These are phyloP conservation scores for Huntiella moniliformis DNA, from an alignment of 2,329 filamentous ascomycete species.

Conservation along the genomic window DNA sequence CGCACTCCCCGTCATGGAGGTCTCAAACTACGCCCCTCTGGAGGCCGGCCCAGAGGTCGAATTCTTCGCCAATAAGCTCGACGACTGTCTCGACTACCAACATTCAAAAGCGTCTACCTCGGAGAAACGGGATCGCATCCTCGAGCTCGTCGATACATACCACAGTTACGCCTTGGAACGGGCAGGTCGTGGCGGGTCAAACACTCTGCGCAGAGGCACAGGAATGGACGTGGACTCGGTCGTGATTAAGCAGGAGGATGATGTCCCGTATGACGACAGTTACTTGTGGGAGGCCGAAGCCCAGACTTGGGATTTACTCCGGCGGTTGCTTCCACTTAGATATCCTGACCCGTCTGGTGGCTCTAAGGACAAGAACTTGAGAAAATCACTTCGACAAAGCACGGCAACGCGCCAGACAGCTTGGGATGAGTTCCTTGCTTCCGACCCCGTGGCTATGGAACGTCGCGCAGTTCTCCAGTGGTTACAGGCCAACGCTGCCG, in stretches of 20 bases:
- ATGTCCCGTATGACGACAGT: slow-evolving; percentile 14
- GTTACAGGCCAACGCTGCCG: slow-evolving; percentile 60
- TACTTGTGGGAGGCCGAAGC: slow-evolving; percentile 58
- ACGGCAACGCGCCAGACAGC: slow-evolving; percentile 7
- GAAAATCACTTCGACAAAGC: slow-evolving; percentile 7
- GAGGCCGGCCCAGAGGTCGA: slow-evolving; percentile 62
- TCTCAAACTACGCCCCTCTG: slow-evolving; percentile 3
- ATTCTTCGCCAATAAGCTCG: slow-evolving; percentile 64
- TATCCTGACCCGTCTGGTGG: slow-evolving; percentile 24
- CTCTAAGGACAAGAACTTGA: slow-evolving; percentile 2
- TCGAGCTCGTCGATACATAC: slow-evolving; percentile 49
- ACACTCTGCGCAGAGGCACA: slow-evolving; percentile 17
- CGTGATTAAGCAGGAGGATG: slow-evolving; percentile 16
- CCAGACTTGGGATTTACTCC: slow-evolving; percentile 78
- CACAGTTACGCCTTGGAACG: slow-evolving; percentile 34
- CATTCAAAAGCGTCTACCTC: slow-evolving; percentile 14
- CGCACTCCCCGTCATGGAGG: slow-evolving; percentile 8
- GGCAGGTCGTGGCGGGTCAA: slow-evolving; percentile 12
- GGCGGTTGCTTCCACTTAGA: slow-evolving; percentile 52
- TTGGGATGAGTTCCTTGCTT: slow-evolving; percentile 51
- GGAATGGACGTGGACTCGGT: slow-evolving; percentile 37
- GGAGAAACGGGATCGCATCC: slow-evolving; percentile 45
- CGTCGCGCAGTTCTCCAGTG: slow-evolving; percentile 67
- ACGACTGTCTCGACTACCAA: slow-evolving; percentile 44
- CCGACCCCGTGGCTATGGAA: slow-evolving; percentile 57